phyloP scores from a whole-genome alignment of 768 basidiomycete species.

The Kwoniella dejecticola region DNA sequence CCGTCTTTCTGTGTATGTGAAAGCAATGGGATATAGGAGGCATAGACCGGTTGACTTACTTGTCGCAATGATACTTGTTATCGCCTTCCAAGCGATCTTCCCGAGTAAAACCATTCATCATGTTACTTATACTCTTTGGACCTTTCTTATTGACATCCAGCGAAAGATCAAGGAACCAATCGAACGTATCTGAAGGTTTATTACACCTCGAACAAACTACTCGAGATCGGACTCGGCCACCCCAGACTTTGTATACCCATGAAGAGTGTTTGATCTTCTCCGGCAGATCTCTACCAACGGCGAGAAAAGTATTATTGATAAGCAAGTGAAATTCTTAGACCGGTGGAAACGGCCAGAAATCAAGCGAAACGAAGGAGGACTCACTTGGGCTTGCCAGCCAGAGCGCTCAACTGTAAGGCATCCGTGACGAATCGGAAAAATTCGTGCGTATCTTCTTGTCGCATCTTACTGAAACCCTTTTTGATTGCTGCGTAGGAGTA shows the following conservation, averaged over 20 bases:
- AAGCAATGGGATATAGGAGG: no score
- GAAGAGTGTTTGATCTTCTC: constrained; percentile 68
- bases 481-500: constrained; percentile 71
- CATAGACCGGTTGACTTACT: no score
- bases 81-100: constrained; percentile 81
- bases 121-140: constrained; percentile 57
- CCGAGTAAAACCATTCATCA: constrained; percentile 64
- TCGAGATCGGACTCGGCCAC: constrained; percentile 84
- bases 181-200: constrained; percentile 92
- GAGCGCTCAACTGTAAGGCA: constrained; percentile 79
- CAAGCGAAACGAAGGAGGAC: constrained; percentile 27
- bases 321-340: no score
- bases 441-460: constrained; percentile 97
- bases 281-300: constrained; percentile 58
- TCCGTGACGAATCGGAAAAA: constrained; percentile 94
- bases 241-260: constrained; percentile 93
- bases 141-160: constrained; percentile 84
- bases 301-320: constrained; percentile 61
- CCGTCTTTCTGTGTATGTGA: no score
- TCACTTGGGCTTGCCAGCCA: constrained; percentile 71
- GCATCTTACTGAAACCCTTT: constrained; percentile 82
- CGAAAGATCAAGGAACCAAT: constrained; percentile 89
- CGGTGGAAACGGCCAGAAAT: no score
- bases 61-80: constrained; percentile 98
- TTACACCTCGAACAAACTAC: constrained; percentile 80